Evolutionary conservation across 2,329 filamentous ascomycete species (phyloP), one percentile per base, ranked within the genome.

Genomic region (Westerdykella sp.): DNA sequence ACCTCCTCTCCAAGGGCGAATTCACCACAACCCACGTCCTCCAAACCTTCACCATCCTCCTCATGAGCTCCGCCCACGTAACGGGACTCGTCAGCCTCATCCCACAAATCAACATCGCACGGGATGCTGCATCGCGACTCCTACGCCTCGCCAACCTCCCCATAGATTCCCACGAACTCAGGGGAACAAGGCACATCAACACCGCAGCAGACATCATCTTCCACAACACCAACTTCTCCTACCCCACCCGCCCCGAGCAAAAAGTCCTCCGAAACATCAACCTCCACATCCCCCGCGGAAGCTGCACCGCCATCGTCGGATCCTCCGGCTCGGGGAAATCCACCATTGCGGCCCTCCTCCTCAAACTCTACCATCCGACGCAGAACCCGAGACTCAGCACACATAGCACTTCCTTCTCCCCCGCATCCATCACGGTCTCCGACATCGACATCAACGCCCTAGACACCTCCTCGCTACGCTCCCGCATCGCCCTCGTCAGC

Each of bases 271-370:
- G 73, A 9, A 70, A 78, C 16, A 63, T 95, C n/a, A 80, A 73
- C n/a, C 69, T 95, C 6, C 70, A 67, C 0, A 78, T 96, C 40
- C 60, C 72, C 1, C 65, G 76, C 0, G 81, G 83, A 16, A 80
- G 77, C 4, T 85, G 80, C 51, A 83, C 83, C 0, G 88, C 87
- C 2, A 80, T 97, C 15, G 88, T 94, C 2, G 90, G 91, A 1
- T 70, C 78, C 1, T 95, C 89, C 0, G 91, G 93, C 0, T 87
- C 84, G n/a, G 91, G 93, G 1, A 97, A 98, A 68, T 90, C 85
- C 12, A 96, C 91, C 0, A 74, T 96, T 30, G 76, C 84, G 0
- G 79, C 84, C 0, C 69, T 97, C 0, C 72, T 97, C 0, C 69
- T 94, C 4, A 80, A 84, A 1, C 73, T 96, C 0, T 88, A 93